Base-by-base conservation (phyloP, 2,329 filamentous ascomycete genomes). In the Paracoccidioides brasiliensis region DNA sequence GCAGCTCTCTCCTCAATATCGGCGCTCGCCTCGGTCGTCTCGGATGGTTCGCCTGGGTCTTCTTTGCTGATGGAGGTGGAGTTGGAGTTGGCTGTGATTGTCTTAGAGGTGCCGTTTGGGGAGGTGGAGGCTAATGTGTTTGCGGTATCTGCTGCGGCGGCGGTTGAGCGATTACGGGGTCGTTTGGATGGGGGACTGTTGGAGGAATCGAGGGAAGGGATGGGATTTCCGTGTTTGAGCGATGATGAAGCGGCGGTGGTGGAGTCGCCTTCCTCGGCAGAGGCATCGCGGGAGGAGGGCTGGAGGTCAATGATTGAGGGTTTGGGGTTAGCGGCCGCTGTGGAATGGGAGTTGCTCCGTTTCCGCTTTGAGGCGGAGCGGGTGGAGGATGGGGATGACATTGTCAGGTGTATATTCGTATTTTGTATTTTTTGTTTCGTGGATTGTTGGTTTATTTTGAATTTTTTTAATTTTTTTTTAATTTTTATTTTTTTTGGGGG, bases 271-370 rank as follows among this genome's bases (percentile, higher is more conserved):
- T 91, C 88, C 73, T 95, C 88, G 61, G 79, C 86, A 14, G 88
- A 91, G 58, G 86, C 87, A 74, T 94, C 88, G 67, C 86, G 82
- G 40, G 88, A 90, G 15, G 86, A 89, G 40, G 86, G 79, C 69
- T 84, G 81, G 62, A 84, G 76, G 66, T 85, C 80, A 45, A 81
- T 78, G 56, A 79, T 74, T 62, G 73, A 67, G 59, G 76, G 67
- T 62, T 77, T 72, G 58, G 78, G 74, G 59, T 74, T 70, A 53
- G 73, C 71, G 59, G 78, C 79, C 57, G 75, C 74, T 55, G 79
- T 37, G 28, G 43, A 48, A n/a, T 43, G 55, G 22, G 66, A 63
- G 57, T 64, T 67, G 35, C 69, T 71, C 55, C 65, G 63, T 64
- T 66, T 80, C 70, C 90, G 84, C 78, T 95, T 95, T 64, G 78